Evolutionary conservation across 768 basidiomycete species (phyloP), one percentile per base, ranked within the genome.

Genomic region (Clathrus columnatus): DNA sequence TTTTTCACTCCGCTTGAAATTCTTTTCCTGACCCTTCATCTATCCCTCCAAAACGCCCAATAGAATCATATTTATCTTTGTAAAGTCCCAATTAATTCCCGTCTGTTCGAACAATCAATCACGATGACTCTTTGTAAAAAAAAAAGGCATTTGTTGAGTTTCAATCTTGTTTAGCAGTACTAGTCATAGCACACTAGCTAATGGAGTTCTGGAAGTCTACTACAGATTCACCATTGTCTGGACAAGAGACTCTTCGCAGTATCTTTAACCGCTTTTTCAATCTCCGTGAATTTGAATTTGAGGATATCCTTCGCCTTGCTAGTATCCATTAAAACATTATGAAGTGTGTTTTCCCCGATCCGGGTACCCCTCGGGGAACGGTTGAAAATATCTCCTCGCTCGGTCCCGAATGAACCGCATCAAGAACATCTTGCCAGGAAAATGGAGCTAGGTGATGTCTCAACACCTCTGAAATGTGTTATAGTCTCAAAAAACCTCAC

Each of bases 221-320:
- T n/a, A n/a, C n/a, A n/a, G n/a, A n/a, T 36, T 51, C 50, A 51
- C 50, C 50, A 51, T 51, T 30, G 47, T 20, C 32, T 16, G n/a
- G 44, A 20, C 44, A 47, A 2, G 5, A 55, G 29, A 50, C 10
- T 28, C 26, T 28, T 51, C 6, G 28, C 50, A 49, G 27, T 51
- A 50, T 74, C 71, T 43, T 54, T 63, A 5, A 62, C 60, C 20
- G 65, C 65, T 51, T 72, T 69, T 48, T 64, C 64, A 50, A 61
- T 64, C 0, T 65, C 65, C 26, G 62, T 61, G 51, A 64, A 70
- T 47, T 62, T 65, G 24, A 72, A 63, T 0, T 68, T 70, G 0
- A 73, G 61, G 21, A 72, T 64, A n/a, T 56, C 59, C 20, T 60
- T 61, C 32, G 64, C 61, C 61, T 71, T 70, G 42, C 49, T 54